Evolutionary conservation across 1,139 yeast genomes (phyloP).

Genomic region (Diutina ranongensis): DNA sequence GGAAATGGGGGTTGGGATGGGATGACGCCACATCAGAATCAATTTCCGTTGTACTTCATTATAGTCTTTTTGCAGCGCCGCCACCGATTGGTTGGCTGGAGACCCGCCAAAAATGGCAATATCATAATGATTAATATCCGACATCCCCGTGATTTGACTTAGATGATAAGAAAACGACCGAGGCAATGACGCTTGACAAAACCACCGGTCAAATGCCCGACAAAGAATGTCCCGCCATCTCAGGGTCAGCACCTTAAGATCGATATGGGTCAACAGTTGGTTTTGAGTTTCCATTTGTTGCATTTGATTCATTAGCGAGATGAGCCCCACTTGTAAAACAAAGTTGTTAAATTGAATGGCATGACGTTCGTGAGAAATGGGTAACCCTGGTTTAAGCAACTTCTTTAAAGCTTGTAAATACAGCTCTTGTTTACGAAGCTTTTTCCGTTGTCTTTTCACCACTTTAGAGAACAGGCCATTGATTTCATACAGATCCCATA

Average conservation of each 20-base stretch:
- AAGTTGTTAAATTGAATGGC: constrained; percentile 4
- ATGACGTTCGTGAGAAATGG: neutral
- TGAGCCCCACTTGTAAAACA: constrained; percentile 11
- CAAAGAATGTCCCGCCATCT: constrained; percentile 15
- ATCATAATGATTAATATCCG: constrained; percentile 63
- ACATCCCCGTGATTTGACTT: constrained; percentile 56
- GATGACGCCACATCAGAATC: constrained; percentile 32
- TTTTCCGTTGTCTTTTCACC: constrained; percentile 24
- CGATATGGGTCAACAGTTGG: constrained; percentile 9
- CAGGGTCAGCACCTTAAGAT: constrained; percentile 6
- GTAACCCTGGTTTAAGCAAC: neutral
- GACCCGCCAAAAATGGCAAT: constrained; percentile 73
- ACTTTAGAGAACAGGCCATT: constrained; percentile 30
- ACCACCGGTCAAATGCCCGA: constrained; percentile 13
- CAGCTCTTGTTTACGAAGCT: constrained; percentile 13
- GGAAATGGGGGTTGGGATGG: constrained; percentile 5
- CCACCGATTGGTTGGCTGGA: constrained; percentile 72
- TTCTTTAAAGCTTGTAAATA: neutral
- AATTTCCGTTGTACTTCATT: constrained; percentile 41
- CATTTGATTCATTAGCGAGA: constrained; percentile 12
- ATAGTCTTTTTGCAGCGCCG: constrained; percentile 45
- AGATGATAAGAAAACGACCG: constrained; percentile 34
- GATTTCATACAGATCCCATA: constrained; percentile 48
- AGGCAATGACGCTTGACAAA: constrained; percentile 2
- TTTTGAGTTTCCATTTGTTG: constrained; percentile 12